A percentile compares a stretch with the other conserved stretches of the same genome.
Conservation (phyloP, 371 early-diverging fungal species). For the Mucor racemosus region DNA sequence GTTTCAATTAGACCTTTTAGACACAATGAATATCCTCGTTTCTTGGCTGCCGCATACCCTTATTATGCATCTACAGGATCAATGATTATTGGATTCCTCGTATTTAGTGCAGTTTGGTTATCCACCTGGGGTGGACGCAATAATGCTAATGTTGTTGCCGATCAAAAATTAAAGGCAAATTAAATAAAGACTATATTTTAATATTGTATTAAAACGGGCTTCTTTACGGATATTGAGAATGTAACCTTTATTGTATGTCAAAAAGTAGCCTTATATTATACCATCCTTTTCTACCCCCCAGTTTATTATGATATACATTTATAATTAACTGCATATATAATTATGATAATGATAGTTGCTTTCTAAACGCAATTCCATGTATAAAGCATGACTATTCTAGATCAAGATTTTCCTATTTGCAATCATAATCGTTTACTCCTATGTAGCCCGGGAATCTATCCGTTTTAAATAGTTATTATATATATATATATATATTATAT, state of each 20-base stretch:
- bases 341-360: conserved; percentile 5
- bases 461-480: background rate
- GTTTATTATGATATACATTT: background rate
- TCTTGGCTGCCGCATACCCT: conserved; percentile 88
- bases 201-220: conserved; percentile 2
- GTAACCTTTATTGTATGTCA: background rate
- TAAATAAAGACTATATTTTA: conserved; percentile 6
- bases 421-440: background rate
- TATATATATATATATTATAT: background rate
- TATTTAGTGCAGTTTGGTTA: conserved; percentile 82
- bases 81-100: conserved; percentile 84
- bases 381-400: conserved; percentile 1
- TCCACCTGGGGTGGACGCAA: conserved; percentile 49
- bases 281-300: background rate
- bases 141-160: background rate
- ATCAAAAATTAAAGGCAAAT: conserved; percentile 14
- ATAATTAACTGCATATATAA: conserved; percentile 6
- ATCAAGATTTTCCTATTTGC: conserved; percentile 3
- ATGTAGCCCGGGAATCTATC: conserved; percentile 4
- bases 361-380: background rate
- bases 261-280: conserved; percentile 1
- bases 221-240: conserved; percentile 6
- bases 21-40: conserved; percentile 95
- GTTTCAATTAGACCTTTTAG: conserved; percentile 89
- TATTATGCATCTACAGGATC: conserved; percentile 90